These are phyloP conservation scores for Geranomyces variabilis DNA, from an alignment of 192 early-diverging fungal genomes.

Conservation along the genomic window DNA sequence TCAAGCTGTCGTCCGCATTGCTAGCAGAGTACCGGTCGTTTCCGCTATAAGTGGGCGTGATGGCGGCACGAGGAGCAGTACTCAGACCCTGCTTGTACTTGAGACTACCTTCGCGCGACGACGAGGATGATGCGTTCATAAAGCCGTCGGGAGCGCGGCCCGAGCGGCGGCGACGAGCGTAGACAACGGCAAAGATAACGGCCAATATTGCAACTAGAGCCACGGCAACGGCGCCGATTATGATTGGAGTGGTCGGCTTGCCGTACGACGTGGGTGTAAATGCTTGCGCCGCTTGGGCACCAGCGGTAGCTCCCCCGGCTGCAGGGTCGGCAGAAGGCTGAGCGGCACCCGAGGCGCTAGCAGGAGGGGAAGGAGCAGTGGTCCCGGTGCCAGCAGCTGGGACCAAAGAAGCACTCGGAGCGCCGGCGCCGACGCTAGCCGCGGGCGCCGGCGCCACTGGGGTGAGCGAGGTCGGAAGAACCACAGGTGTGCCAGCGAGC, in stretches of 20 bases:
- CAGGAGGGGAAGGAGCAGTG: neutral
- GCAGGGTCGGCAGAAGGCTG: neutral
- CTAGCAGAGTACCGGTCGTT: neutral
- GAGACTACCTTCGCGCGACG: neutral
- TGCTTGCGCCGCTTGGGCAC: neutral
- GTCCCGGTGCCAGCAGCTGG: neutral
- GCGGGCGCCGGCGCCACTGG: too few relatives aligned
- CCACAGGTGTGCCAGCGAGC: slow-evolving; percentile 1
- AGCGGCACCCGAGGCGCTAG: neutral
- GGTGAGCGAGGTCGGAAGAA: too few relatives aligned
- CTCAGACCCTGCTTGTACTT: neutral
- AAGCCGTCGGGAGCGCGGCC: slow-evolving; percentile 6
- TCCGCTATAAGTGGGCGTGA: neutral
- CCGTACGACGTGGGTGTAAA: neutral
- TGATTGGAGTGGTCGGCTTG: slow-evolving; percentile 10
- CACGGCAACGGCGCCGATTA: slow-evolving; percentile 7
- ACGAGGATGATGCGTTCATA: neutral
- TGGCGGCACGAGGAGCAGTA: neutral
- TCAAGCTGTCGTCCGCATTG: neutral
- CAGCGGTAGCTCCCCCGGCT: neutral
- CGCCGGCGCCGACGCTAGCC: too few relatives aligned
- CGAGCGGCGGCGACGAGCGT: neutral
- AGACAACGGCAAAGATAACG: neutral
- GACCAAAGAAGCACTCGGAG: neutral
- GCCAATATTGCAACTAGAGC: neutral